phyloP scores from a whole-genome alignment of 1,284 basidiomycete species.

The Bjerkandera adusta region DNA sequence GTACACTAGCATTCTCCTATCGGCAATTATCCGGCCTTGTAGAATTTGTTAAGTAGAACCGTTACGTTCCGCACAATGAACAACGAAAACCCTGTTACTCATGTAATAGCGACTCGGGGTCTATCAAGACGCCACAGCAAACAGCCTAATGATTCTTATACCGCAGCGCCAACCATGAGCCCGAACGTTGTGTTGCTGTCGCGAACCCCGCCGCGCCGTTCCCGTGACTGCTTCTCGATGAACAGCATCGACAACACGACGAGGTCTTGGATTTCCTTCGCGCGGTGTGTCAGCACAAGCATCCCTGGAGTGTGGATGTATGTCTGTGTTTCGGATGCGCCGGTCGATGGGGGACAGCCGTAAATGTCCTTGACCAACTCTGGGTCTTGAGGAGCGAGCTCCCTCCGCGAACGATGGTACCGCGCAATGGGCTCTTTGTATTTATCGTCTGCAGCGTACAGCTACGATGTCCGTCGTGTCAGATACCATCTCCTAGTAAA shows the following conservation, averaged over 20 bases:
- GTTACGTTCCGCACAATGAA: too few species aligned
- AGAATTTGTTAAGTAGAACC: too few species aligned
- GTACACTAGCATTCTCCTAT: too few species aligned
- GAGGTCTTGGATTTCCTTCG: constrained; percentile 34
- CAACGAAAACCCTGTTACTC: too few species aligned
- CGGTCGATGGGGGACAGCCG: neutral
- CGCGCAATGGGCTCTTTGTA: constrained; percentile 2
- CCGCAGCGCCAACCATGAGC: too few species aligned
- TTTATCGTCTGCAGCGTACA: constrained; percentile 2
- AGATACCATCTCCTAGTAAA: neutral
- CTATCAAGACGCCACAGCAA: too few species aligned
- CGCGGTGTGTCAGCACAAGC: constrained; percentile 34
- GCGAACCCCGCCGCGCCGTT: neutral
- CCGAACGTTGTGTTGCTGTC: too few species aligned
- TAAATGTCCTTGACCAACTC: neutral
- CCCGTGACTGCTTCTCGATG: constrained; percentile 29
- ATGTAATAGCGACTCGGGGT: too few species aligned
- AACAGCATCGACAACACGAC: constrained; percentile 40
- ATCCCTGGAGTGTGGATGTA: constrained; percentile 23
- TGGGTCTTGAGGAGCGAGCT: neutral
- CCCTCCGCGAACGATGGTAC: neutral
- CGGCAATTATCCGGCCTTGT: too few species aligned
- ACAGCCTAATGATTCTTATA: too few species aligned
- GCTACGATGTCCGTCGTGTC: neutral
- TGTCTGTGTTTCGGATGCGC: neutral